Evolutionary conservation across 257 asterid species (phyloP).

Genomic region (Plantago ovata): DNA sequence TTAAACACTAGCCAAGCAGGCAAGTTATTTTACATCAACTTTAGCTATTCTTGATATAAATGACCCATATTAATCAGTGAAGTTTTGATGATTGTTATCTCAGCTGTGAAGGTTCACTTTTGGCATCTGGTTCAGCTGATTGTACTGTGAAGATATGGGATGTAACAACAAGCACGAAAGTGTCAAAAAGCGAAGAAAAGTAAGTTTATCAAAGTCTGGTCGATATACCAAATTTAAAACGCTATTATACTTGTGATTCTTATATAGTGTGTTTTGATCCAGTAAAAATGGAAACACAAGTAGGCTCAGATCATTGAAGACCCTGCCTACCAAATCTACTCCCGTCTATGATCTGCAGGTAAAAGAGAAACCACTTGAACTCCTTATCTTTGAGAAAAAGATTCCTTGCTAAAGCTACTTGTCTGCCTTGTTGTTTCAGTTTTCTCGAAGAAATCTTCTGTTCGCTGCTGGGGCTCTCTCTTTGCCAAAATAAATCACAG

Average conservation of each 20-base stretch:
- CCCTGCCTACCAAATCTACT: constrained; percentile 53
- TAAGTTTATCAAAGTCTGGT: constrained; percentile 27
- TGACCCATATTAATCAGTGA: constrained; percentile 1
- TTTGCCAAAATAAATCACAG: constrained; percentile 20
- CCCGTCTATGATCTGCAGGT: constrained; percentile 58
- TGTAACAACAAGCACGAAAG: constrained; percentile 73
- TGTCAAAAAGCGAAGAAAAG: constrained; percentile 70
- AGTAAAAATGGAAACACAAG: constrained; percentile 62
- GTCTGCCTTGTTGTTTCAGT: constrained; percentile 29
- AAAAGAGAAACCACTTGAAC: constrained; percentile 8
- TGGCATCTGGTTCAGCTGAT: constrained; percentile 99
- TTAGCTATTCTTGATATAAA: too few relatives aligned
- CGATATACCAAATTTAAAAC: not conserved
- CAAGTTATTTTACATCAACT: too few relatives aligned
- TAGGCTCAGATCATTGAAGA: constrained; percentile 81
- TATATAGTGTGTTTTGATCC: constrained; percentile 7
- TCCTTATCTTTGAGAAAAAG: not conserved
- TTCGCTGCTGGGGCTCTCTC: constrained; percentile 64
- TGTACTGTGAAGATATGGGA: constrained; percentile 98
- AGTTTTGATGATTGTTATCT: constrained; percentile 19
- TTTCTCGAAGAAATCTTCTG: constrained; percentile 58
- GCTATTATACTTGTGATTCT: constrained; percentile 1
- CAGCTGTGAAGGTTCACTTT: constrained; percentile 98
- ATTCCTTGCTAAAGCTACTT: not conserved
- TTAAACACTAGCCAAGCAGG: too few relatives aligned